Evolutionary conservation across 768 basidiomycete species (phyloP), one percentile per base, ranked within the genome.

Genomic region (Boletellus ananas): DNA sequence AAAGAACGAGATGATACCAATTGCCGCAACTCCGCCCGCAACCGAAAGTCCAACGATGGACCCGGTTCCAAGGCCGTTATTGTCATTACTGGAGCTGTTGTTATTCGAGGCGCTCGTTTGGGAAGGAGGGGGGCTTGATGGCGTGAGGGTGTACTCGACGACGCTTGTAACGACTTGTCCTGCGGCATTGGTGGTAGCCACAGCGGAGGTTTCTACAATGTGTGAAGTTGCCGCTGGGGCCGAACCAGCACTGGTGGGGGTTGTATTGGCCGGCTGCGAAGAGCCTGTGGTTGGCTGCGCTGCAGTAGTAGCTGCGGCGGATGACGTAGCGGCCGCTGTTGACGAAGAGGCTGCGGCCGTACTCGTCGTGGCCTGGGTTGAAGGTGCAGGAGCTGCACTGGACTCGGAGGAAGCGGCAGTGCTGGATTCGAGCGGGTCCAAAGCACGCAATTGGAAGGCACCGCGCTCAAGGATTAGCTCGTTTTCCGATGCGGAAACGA

Each of bases 1-100:
- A 56, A 90, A 79, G 72, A 93, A 93, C 14, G 73, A 81, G 45
- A 84, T 69, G 45, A 93, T 75, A 10, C 79, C 85, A 58, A 93
- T 68, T 17, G 84, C 67, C 20, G 88, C 85, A 47, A 91, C 72
- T 47, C 88, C 90, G 37, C 87, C 90, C 3, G 88, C 83, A 20
- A 92, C 87, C 0, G 88, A 84, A 51, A 93, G 73, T 31, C 89
- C 90, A 38, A 91, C 66, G 60, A 93, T 88, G 35, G 87, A 85
- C 4, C 86, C 85, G 6, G 79, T 84, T 39, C 81, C 66, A 16
- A 89, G 64, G n/a, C 81, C 75, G 23, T 63, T 49, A 23, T 43
- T 37, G 4, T 36, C 21, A 21, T 14, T 21, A 17, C 41, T 7
- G 29, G 67, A 62, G 18, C 18, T 43, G 12, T 17, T 34, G 48